These are phyloP conservation scores for Hypoxylon subgilvum DNA, from an alignment of 495 filamentous ascomycete genomes.

Conservation along the genomic window DNA sequence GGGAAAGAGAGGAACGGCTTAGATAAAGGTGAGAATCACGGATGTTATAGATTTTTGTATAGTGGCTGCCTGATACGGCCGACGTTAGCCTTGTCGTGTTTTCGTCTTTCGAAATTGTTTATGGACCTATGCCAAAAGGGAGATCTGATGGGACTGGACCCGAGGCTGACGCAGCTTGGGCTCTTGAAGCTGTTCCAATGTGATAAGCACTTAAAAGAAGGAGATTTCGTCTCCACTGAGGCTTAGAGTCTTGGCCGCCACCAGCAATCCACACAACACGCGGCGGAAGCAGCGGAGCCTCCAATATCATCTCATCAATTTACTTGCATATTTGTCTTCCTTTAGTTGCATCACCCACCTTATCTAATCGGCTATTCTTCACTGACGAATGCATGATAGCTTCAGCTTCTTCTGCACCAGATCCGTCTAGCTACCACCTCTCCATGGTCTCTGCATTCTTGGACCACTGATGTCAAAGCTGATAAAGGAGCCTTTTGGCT, in stretches of 20 bases:
- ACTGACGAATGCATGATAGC: constrained; percentile 5
- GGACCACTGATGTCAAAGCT: constrained; percentile 37
- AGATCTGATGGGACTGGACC: too few relatives aligned
- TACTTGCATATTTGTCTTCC: neutral
- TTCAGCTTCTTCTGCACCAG: constrained; percentile 5
- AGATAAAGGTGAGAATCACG: neutral
- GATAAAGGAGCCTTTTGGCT: constrained; percentile 41
- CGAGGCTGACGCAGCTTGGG: constrained; percentile 35
- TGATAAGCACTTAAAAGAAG: neutral
- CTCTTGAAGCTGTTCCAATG: constrained; percentile 4
- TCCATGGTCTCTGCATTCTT: constrained; percentile 4
- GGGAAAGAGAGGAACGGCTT: too few relatives aligned
- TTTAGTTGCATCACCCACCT: constrained; percentile 2
- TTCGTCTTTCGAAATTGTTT: too few relatives aligned
- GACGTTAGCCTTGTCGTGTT: constrained; percentile 18
- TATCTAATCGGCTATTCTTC: too few relatives aligned
- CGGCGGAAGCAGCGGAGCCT: constrained; percentile 4
- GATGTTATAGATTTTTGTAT: neutral
- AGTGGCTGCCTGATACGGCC: constrained; percentile 5
- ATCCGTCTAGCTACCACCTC: neutral
- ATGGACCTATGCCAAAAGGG: too few relatives aligned
- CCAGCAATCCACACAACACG: constrained; percentile 36
- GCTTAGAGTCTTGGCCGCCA: constrained; percentile 13
- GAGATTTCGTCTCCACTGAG: neutral
- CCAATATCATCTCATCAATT: neutral